Evolutionary conservation across 2,329 filamentous ascomycete species (phyloP).

Genomic region (Penicillium sp.): DNA sequence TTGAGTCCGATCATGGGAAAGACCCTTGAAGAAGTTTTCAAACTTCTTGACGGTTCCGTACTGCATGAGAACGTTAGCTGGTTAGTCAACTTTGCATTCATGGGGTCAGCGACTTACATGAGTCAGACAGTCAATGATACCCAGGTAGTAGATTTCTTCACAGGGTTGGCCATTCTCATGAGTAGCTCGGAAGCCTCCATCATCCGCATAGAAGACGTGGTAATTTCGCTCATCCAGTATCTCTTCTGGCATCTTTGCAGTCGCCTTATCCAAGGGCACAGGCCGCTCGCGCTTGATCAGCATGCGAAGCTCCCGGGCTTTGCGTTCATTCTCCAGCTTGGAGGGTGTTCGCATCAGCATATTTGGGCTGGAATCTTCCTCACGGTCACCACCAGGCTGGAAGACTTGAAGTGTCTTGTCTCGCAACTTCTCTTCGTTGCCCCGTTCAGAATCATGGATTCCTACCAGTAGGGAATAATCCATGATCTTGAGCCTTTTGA

Average conservation of each 20-base stretch:
- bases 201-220: slow-evolving; percentile 88
- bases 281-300: slow-evolving; percentile 92
- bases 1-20: slow-evolving; percentile 77
- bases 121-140: slow-evolving; percentile 96
- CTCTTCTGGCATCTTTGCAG: slow-evolving; percentile 86
- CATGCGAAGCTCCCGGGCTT: slow-evolving; percentile 85
- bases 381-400: slow-evolving; percentile 74
- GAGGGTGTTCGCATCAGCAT: slow-evolving; percentile 86
- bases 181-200: slow-evolving; percentile 89
- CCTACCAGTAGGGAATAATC: slow-evolving; percentile 95
- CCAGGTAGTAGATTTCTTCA: slow-evolving; percentile 95
- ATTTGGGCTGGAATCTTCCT: slow-evolving; percentile 61
- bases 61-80: slow-evolving; percentile 46
- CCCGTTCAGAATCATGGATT: slow-evolving; percentile 84
- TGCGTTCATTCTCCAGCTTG: slow-evolving; percentile 85
- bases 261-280: slow-evolving; percentile 82
- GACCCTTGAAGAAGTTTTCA: slow-evolving; percentile 95
- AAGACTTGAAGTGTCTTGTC: slow-evolving; percentile 92
- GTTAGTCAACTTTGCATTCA: not conserved
- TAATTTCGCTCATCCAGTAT: slow-evolving; percentile 72
- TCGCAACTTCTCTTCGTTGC: slow-evolving; percentile 91
- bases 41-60: slow-evolving; percentile 93
- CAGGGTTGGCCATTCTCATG: slow-evolving; percentile 82
- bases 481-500: slow-evolving; percentile 94
- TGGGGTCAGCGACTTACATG: slow-evolving; percentile 64